These are phyloP conservation scores for Fusarium tupiense DNA, from an alignment of 2,329 filamentous ascomycete genomes.

Conservation along the genomic window DNA sequence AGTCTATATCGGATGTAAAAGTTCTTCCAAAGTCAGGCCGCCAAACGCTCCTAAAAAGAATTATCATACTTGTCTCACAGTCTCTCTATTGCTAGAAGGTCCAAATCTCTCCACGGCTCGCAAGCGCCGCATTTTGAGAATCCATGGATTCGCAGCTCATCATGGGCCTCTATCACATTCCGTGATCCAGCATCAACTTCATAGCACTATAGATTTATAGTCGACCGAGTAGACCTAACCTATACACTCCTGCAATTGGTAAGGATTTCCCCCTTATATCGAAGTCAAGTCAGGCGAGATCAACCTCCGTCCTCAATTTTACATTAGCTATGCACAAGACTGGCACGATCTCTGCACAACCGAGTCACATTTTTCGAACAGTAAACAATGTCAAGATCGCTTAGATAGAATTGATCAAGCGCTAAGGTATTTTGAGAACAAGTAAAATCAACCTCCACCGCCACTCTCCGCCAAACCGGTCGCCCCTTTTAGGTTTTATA, in stretches of 20 bases:
- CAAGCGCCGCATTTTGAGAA: not conserved
- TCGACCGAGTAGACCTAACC: not conserved
- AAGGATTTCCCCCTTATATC: not conserved
- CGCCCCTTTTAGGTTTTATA: slow-evolving; percentile 46
- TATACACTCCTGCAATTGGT: not conserved
- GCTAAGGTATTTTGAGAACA: slow-evolving; percentile 19
- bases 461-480: slow-evolving; percentile 50
- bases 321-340: not conserved
- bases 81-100: not conserved
- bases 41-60: not conserved
- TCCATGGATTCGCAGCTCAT: not conserved
- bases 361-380: not conserved
- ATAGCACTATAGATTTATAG: not conserved
- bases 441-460: slow-evolving; percentile 46
- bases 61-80: not conserved
- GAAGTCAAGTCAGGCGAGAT: not conserved
- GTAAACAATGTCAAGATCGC: slow-evolving; percentile 1
- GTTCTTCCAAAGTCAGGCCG: not conserved
- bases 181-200: not conserved
- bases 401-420: slow-evolving; percentile 18
- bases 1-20: not conserved
- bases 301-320: not conserved
- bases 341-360: not conserved
- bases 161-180: not conserved
- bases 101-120: not conserved